Evolutionary conservation across 108 stramenopile genomes (phyloP).

Genomic region (Fragilariopsis cylindrus): DNA sequence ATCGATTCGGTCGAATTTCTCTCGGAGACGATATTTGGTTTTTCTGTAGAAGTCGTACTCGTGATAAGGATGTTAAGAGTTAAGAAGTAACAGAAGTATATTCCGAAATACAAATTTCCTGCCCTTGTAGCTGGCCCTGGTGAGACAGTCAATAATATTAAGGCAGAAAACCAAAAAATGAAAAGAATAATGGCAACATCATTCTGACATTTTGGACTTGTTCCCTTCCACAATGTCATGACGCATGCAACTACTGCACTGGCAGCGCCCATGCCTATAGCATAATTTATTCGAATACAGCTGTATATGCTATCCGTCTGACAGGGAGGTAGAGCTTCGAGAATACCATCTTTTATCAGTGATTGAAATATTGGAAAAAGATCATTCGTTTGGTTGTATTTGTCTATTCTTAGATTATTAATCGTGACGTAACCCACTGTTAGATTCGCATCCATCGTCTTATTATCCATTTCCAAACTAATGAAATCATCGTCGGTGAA

Average conservation of each 20-base stretch:
- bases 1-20: not conserved
- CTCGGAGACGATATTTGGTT: not conserved
- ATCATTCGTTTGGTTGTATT: not conserved
- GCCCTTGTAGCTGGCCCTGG: not conserved
- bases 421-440: not conserved
- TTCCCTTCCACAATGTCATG: not conserved
- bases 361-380: not conserved
- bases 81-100: not conserved
- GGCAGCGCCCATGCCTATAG: not conserved
- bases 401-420: not conserved
- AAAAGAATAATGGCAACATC: conserved; percentile 2
- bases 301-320: not conserved
- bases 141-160: not conserved
- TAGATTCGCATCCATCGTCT: not conserved
- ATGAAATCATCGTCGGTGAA: not conserved
- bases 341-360: not conserved
- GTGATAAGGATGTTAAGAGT: not conserved
- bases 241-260: not conserved
- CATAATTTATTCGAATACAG: not conserved
- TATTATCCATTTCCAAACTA: not conserved
- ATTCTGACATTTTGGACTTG: not conserved
- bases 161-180: not conserved
- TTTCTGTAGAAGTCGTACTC: not conserved
- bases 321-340: not conserved
- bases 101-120: not conserved